Conservation (phyloP, 2,329 filamentous ascomycete genomes). For the Cladosporium sp. region DNA sequence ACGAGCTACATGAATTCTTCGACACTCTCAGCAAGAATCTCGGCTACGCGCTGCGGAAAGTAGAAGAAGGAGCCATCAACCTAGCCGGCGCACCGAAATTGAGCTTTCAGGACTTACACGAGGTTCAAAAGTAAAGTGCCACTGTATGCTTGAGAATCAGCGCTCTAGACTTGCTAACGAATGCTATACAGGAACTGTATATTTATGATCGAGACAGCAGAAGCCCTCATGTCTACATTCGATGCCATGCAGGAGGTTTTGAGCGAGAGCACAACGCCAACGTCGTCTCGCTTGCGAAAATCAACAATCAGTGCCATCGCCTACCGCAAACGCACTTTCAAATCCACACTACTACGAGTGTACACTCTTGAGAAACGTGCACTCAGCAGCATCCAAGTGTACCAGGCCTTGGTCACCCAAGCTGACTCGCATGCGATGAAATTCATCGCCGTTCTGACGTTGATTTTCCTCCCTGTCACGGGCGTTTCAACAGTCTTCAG, state of each 20-base stretch:
- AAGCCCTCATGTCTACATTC: not conserved
- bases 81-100: not conserved
- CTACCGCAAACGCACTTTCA: slow-evolving; percentile 10
- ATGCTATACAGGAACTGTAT: not conserved
- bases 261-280: not conserved
- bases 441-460: slow-evolving; percentile 4
- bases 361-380: slow-evolving; percentile 1
- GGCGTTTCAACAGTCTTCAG: slow-evolving; percentile 5
- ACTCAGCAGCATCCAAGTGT: not conserved
- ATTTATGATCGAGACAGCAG: slow-evolving; percentile 4
- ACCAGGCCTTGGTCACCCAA: not conserved
- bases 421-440: slow-evolving; percentile 8
- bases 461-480: slow-evolving; percentile 5
- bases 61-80: slow-evolving; percentile 3
- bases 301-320: not conserved
- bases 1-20: slow-evolving; percentile 1
- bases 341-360: slow-evolving; percentile 2
- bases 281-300: not conserved
- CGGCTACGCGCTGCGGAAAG: not conserved
- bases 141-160: too few species aligned
- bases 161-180: not conserved
- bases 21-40: not conserved
- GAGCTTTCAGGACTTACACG: not conserved
- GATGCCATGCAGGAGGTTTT: not conserved
- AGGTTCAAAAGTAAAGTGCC: not conserved